Evolutionary conservation across 1,284 basidiomycete genomes (phyloP), one percentile per base, ranked within the genome.

Genomic region (Trametes sp.): DNA sequence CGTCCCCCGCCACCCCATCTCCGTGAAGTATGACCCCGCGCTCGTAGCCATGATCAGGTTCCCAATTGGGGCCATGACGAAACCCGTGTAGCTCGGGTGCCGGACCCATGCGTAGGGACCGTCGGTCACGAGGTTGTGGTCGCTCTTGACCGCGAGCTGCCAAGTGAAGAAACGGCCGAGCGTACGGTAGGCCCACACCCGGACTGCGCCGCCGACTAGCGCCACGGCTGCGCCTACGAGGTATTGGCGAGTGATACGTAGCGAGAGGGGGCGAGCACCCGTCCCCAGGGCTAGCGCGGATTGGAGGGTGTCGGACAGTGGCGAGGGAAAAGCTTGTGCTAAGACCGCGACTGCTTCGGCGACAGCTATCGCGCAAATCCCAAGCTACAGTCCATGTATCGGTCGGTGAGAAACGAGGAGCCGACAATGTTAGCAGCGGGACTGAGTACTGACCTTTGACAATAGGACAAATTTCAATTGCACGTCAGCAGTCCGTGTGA

Each of bases 141-240:
- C 54, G 35, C 50, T 53, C 35, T 58, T 58, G 23, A 60, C 45
- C 2, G 50, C 44, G 13, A 60, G 53, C 26, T 65, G 38, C 42
- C 33, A 54, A 14, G 61, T 62, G 52, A 65, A 65, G 41, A 61
- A 61, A n/a, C 52, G 54, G 10, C 63, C 63, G 14, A 65, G 55
- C 13, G 46, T 49, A 41, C 61, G 54, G 19, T 62, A 65, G 16
- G 54, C 31, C 36, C 31, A 59, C 11, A 52, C 23, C 13, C 61
- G 49, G 8, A 62, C 23, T 5, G 38, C 36, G 24, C 38, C 56
- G 21, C 52, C 61, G 41, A 48, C 19, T 26, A 56, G 56, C 13
- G 46, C 57, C 13, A 61, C n/a, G 8, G 21, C 24, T 6, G 45
- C 41, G 26, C 52, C 57, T 19, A 61, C 21, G 9, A 58, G 4